Evolutionary conservation across 306 rosid genomes (phyloP).

Genomic region (Hippophae gyantsensis): DNA sequence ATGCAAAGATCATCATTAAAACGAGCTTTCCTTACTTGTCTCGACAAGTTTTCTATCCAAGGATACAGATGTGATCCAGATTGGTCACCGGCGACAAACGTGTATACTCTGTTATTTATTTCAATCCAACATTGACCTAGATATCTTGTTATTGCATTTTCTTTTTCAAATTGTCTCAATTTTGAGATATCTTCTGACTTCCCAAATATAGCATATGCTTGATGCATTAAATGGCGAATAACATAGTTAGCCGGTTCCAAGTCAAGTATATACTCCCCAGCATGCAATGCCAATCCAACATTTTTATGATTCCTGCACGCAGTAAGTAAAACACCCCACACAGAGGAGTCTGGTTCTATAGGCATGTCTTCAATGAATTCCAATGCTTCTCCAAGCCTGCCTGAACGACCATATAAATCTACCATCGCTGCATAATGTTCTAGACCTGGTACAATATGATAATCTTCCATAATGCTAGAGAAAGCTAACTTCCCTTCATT

Average conservation of each 20-base stretch:
- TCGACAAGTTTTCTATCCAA: slow-evolving; percentile 46
- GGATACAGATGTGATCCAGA: slow-evolving; percentile 35
- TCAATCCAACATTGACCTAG: slow-evolving; percentile 79
- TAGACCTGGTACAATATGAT: slow-evolving; percentile 44
- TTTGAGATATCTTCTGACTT: slow-evolving; percentile 40
- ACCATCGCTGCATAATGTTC: slow-evolving; percentile 82
- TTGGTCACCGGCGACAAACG: slow-evolving; percentile 48
- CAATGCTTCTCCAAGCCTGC: slow-evolving; percentile 69
- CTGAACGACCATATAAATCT: slow-evolving; percentile 71
- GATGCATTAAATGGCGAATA: slow-evolving; percentile 38
- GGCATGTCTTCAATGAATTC: slow-evolving; percentile 69
- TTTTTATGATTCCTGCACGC: slow-evolving; percentile 69
- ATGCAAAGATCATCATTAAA: slow-evolving; percentile 37
- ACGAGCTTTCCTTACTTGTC: slow-evolving; percentile 34
- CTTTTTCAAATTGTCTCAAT: slow-evolving; percentile 44
- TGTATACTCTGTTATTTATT: slow-evolving; percentile 39
- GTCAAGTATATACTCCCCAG: slow-evolving; percentile 49
- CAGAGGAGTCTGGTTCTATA: slow-evolving; percentile 49
- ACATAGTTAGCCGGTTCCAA: slow-evolving; percentile 55
- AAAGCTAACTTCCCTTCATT: slow-evolving; percentile 57
- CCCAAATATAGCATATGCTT: slow-evolving; percentile 53
- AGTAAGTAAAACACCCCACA: slow-evolving; percentile 66
- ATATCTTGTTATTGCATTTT: slow-evolving; percentile 32
- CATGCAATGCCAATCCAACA: slow-evolving; percentile 46
- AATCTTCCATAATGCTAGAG: slow-evolving; percentile 47